Evolutionary conservation across 2,329 filamentous ascomycete genomes (phyloP).

Genomic region (Aureobasidium sp.): DNA sequence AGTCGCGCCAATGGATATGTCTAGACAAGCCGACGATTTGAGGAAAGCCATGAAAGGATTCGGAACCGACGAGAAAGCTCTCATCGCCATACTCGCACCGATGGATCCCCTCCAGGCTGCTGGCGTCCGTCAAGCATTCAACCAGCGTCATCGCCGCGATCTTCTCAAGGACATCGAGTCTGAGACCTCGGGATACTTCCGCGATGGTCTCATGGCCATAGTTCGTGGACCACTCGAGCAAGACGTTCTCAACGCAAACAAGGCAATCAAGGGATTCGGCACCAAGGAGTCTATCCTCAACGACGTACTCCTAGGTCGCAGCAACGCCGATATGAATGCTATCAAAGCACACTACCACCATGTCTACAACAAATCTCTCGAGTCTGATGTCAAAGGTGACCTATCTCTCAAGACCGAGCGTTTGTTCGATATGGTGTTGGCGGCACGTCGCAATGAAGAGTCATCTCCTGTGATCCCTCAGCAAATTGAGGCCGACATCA

Average conservation of each 20-base stretch:
- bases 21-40: slow-evolving; percentile 61
- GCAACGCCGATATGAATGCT: slow-evolving; percentile 78
- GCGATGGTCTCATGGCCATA: slow-evolving; percentile 66
- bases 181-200: slow-evolving; percentile 68
- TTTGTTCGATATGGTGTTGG: slow-evolving; percentile 76
- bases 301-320: slow-evolving; percentile 73
- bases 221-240: slow-evolving; percentile 70
- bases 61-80: slow-evolving; percentile 73
- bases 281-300: slow-evolving; percentile 84
- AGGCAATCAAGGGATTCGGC: slow-evolving; percentile 69
- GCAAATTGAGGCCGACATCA: slow-evolving; percentile 67
- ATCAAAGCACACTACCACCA: slow-evolving; percentile 75
- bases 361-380: slow-evolving; percentile 59
- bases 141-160: slow-evolving; percentile 57
- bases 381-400: slow-evolving; percentile 67
- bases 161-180: slow-evolving; percentile 68
- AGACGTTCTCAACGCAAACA: slow-evolving; percentile 64
- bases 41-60: slow-evolving; percentile 88
- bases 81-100: slow-evolving; percentile 63
- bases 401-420: slow-evolving; percentile 79
- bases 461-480: slow-evolving; percentile 64
- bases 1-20: slow-evolving; percentile 59
- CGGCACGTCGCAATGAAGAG: slow-evolving; percentile 70
- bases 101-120: slow-evolving; percentile 75
- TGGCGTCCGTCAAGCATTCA: slow-evolving; percentile 60